These are phyloP conservation scores for Cercospora beticola DNA, from an alignment of 2,329 filamentous ascomycete genomes.

Conservation along the genomic window DNA sequence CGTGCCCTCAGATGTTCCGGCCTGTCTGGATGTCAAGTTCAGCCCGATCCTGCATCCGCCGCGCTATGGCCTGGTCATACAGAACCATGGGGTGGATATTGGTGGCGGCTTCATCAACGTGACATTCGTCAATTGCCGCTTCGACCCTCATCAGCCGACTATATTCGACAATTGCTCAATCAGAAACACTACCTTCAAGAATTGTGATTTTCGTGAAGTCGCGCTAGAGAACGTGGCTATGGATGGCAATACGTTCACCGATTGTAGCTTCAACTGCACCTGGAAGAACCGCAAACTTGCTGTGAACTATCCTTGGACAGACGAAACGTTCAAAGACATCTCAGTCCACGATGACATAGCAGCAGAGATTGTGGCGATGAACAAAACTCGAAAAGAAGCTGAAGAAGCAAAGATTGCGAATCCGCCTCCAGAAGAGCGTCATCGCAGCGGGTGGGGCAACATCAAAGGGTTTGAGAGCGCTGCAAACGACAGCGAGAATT, in stretches of 20 bases:
- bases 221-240: slow-evolving; percentile 9
- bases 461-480: not conserved
- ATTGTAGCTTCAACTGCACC: slow-evolving; percentile 1
- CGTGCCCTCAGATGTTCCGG: not conserved
- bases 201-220: slow-evolving; percentile 7
- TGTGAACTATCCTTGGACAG: not conserved
- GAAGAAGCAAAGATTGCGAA: slow-evolving; percentile 29
- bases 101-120: slow-evolving; percentile 8
- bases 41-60: not conserved
- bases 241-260: not conserved
- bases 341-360: not conserved
- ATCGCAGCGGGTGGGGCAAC: not conserved
- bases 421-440: not conserved
- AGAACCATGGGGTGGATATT: not conserved
- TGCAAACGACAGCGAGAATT: not conserved
- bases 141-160: not conserved
- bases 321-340: not conserved
- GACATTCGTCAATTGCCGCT: slow-evolving; percentile 12
- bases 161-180: slow-evolving; percentile 10
- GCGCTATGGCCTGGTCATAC: slow-evolving; percentile 5
- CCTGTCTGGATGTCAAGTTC: slow-evolving; percentile 6
- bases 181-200: slow-evolving; percentile 5
- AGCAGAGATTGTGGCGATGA: slow-evolving; percentile 83
- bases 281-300: slow-evolving; percentile 10
- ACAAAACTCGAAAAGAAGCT: slow-evolving; percentile 81